These are phyloP conservation scores for Colletotrichum kahawae DNA, from an alignment of 2,329 filamentous ascomycete genomes.

Conservation along the genomic window DNA sequence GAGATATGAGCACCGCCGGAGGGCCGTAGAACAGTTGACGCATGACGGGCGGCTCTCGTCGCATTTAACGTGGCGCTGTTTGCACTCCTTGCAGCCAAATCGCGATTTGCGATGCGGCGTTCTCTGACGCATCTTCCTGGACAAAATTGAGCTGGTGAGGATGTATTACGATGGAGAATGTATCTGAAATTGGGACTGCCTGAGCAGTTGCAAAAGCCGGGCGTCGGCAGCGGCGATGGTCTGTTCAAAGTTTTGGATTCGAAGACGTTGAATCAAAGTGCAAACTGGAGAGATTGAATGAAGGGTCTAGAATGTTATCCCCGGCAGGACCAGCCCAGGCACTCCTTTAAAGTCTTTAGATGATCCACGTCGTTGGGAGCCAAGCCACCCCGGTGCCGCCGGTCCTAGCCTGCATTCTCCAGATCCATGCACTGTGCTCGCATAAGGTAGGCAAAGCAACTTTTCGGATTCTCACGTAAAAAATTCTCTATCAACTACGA, in stretches of 20 bases:
- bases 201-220: neutral
- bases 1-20: constrained; percentile 38
- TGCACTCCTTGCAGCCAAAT: constrained; percentile 45
- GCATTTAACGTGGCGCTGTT: constrained; percentile 46
- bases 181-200: no score
- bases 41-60: constrained; percentile 46
- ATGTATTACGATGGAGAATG: neutral
- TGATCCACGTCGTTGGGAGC: neutral
- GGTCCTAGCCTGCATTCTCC: neutral
- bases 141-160: neutral
- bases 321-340: neutral
- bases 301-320: neutral
- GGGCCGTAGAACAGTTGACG: constrained; percentile 42
- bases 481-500: neutral
- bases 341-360: neutral
- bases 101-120: constrained; percentile 41
- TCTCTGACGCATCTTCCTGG: neutral
- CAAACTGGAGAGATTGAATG: neutral
- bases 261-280: neutral
- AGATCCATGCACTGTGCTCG: neutral
- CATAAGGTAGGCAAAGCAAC: neutral
- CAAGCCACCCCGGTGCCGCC: neutral
- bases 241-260: neutral
- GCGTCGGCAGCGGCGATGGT: neutral
- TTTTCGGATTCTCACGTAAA: neutral